Evolutionary conservation across 805 yeast genomes (phyloP), one percentile per base, ranked within the genome.

Genomic region (Lipomyces sp.): DNA sequence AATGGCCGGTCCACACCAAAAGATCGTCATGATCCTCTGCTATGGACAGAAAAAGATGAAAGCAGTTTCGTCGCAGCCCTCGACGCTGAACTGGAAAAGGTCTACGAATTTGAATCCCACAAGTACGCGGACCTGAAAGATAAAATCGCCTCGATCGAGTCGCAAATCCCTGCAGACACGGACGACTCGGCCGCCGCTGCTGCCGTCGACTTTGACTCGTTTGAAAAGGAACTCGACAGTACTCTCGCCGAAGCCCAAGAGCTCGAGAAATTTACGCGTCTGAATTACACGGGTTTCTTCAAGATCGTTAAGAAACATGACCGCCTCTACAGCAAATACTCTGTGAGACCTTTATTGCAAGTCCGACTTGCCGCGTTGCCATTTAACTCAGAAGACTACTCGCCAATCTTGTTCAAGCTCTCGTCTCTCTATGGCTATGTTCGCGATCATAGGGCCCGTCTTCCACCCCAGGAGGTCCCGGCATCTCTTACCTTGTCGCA

Each of bases 251-350:
- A 86, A 72, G 90, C 98, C 10, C 90, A 90, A 73, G 94, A 91
- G 74, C 81, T 95, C 72, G 97, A 93, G 77, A 90, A 87, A 75
- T 95, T 95, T 80, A 89, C 96, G 53, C 84, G 99, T 74, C 79
- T 94, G 72, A 95, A 95, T 79, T 95, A 89, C 80, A 94, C 99
- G 13, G 99, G 98, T 0, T 94, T 95, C 80, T 84, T 87, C 73
- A 95, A 95, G 77, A 91, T 95, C 72, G 98, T 93, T 71, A 93
- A 94, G 80, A 94, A 94, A 79, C 99, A 95, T 76, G 98, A 95
- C 79, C 86, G 97, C 62, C 78, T 94, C 70, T 98, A 93, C 78
- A 85, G 92, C 39, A 83, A 86, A 70, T 95, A 89, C 78, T 89
- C 95, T n/a, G 98, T 94, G 32, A 89, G 87, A 76, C 97, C 98